Conservation (phyloP, 192 early-diverging fungal species). For the Dissophora ornata region DNA sequence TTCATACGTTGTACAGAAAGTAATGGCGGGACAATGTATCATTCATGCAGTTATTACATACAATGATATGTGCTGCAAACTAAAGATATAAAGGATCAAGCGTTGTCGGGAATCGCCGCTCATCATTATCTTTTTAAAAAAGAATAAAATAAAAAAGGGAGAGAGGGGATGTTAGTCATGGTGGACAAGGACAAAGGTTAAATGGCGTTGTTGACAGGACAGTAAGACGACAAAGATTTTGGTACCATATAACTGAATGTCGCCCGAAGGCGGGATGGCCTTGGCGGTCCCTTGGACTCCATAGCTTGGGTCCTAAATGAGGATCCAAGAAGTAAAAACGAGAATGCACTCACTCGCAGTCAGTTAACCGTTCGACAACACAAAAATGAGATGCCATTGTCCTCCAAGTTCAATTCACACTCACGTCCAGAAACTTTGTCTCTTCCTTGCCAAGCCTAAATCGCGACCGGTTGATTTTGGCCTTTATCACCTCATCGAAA, state of each 20-base stretch:
- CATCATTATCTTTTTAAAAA: slow-evolving; percentile 4
- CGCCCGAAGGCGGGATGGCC: slow-evolving; percentile 37
- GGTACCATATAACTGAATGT: slow-evolving; percentile 33
- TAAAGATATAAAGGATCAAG: not conserved
- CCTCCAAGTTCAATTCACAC: not conserved
- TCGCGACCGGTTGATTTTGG: slow-evolving; percentile 81
- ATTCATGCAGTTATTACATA: too few relatives aligned
- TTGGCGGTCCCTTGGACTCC: slow-evolving; percentile 47
- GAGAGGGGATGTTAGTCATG: too few relatives aligned
- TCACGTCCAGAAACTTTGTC: slow-evolving; percentile 66
- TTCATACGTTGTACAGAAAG: too few relatives aligned
- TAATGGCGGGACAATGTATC: too few relatives aligned
- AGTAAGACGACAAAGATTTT: too few relatives aligned
- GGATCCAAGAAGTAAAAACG: not conserved
- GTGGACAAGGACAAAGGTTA: too few relatives aligned
- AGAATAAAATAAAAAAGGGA: not conserved
- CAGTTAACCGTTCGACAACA: not conserved
- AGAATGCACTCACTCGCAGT: not conserved
- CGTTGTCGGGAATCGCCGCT: slow-evolving; percentile 14
- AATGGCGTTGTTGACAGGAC: too few relatives aligned
- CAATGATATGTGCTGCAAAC: too few relatives aligned
- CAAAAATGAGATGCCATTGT: too few relatives aligned
- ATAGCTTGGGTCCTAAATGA: slow-evolving; percentile 52
- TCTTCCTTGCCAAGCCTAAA: slow-evolving; percentile 78
- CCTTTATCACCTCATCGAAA: slow-evolving; percentile 86